phyloP scores from a whole-genome alignment of 2,329 filamentous ascomycete genomes.

The Chaetomium sp. region DNA sequence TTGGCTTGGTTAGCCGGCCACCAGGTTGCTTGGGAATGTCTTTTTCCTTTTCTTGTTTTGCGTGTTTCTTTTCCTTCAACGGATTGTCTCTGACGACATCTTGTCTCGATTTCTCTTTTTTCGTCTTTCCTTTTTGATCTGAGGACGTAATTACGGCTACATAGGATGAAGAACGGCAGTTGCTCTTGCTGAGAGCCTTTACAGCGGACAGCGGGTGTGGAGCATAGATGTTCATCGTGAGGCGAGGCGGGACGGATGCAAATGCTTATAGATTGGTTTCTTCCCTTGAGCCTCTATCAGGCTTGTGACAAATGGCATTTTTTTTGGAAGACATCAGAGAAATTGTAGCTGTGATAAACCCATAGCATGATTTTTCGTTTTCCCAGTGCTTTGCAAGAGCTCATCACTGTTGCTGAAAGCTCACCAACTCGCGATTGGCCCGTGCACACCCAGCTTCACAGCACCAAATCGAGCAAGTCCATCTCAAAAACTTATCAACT shows the following conservation, averaged over 20 bases:
- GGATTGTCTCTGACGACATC: too few relatives aligned
- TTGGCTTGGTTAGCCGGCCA: background rate
- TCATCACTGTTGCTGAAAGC: too few relatives aligned
- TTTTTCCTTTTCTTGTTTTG: background rate
- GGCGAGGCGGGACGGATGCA: too few relatives aligned
- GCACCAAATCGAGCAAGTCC: background rate
- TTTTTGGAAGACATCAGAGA: too few relatives aligned
- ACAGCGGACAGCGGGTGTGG: too few relatives aligned
- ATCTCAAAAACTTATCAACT: too few relatives aligned
- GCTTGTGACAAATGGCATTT: background rate
- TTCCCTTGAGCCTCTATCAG: background rate
- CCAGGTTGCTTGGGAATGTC: background rate
- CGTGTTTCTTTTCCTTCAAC: background rate
- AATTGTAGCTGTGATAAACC: too few relatives aligned
- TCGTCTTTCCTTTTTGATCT: background rate
- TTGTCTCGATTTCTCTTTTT: background rate
- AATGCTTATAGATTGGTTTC: background rate
- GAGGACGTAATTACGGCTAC: background rate
- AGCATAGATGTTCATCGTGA: too few relatives aligned
- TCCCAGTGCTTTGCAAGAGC: too few relatives aligned
- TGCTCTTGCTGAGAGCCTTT: background rate
- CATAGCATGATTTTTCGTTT: too few relatives aligned
- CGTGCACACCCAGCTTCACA: background rate
- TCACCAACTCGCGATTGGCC: too few relatives aligned
- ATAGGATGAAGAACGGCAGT: background rate